Evolutionary conservation across 2,329 filamentous ascomycete species (phyloP).

Genomic region (Thielaviopsis euricoi): DNA sequence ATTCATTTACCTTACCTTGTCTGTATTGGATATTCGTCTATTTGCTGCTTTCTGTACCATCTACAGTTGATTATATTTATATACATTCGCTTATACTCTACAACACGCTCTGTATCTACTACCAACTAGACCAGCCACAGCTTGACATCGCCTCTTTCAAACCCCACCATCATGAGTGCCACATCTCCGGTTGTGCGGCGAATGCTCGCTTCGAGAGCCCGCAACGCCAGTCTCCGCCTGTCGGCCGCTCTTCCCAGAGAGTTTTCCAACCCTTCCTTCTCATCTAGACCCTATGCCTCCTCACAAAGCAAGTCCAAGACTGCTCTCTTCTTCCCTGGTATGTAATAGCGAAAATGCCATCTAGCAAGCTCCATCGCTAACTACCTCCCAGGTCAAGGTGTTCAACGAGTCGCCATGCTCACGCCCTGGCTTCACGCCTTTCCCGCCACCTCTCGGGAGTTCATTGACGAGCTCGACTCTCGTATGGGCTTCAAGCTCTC

Average conservation of each 20-base stretch:
- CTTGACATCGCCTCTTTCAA: neutral
- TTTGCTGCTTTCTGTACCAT: neutral
- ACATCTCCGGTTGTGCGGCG: conserved; percentile 10
- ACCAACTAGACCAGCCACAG: too few species aligned
- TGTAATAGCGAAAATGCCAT: conserved; percentile 11
- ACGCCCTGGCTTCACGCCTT: conserved; percentile 76
- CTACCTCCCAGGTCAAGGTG: conserved; percentile 68
- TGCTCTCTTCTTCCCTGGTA: conserved; percentile 45
- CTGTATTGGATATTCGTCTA: neutral
- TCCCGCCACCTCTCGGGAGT: conserved; percentile 55
- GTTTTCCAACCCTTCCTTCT: conserved; percentile 5
- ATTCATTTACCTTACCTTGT: neutral
- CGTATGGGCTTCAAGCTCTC: conserved; percentile 57
- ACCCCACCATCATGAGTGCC: conserved; percentile 1
- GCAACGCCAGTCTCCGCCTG: neutral
- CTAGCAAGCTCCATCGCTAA: too few species aligned
- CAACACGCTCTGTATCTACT: too few species aligned
- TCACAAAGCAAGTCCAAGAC: conserved; percentile 23
- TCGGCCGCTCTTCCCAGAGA: conserved; percentile 3
- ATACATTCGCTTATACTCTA: too few species aligned
- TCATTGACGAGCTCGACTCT: conserved; percentile 74
- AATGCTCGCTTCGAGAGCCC: conserved; percentile 8
- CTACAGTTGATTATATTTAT: too few species aligned
- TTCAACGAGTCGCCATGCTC: conserved; percentile 79
- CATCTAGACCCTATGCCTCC: conserved; percentile 2